Conservation (phyloP, 164 flowering plant species). For the Taxillus chinensis region DNA sequence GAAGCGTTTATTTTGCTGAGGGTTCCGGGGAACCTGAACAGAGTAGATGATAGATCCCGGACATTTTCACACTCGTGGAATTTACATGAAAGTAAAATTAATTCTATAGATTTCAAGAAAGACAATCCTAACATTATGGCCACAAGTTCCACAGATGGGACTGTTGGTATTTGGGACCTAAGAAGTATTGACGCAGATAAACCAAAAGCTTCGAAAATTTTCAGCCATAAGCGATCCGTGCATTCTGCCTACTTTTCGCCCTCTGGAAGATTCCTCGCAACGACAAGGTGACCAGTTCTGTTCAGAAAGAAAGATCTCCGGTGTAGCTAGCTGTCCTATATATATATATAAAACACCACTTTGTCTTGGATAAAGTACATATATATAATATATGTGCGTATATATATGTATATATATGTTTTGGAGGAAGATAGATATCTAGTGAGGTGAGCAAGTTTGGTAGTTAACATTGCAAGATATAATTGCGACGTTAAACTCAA, state of each 20-base stretch:
- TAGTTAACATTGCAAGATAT: too few relatives aligned
- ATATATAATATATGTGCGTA: too few relatives aligned
- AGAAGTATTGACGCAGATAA: conserved; percentile 29
- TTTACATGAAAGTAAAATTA: conserved; percentile 63
- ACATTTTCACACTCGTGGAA: conserved; percentile 31
- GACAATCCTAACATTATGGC: conserved; percentile 53
- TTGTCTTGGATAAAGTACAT: too few relatives aligned
- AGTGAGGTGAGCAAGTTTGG: too few relatives aligned
- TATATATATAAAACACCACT: too few relatives aligned
- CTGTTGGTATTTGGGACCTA: conserved; percentile 88
- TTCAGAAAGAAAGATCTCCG: neutral
- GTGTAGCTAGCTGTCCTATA: too few relatives aligned
- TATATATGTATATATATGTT: too few relatives aligned
- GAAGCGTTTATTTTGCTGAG: conserved; percentile 59
- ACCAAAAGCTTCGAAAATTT: conserved; percentile 28
- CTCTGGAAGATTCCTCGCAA: conserved; percentile 64
- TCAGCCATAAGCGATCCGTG: conserved; percentile 47
- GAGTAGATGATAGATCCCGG: conserved; percentile 57
- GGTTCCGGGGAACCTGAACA: conserved; percentile 50
- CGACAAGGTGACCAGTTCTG: conserved; percentile 57
- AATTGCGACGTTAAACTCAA: too few relatives aligned
- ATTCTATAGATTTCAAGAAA: conserved; percentile 64
- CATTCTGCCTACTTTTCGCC: conserved; percentile 94
- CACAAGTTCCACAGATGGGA: conserved; percentile 84
- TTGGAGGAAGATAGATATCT: too few relatives aligned